phyloP scores from a whole-genome alignment of 345 rosid species.

The Chamaenerion angustifolium region DNA sequence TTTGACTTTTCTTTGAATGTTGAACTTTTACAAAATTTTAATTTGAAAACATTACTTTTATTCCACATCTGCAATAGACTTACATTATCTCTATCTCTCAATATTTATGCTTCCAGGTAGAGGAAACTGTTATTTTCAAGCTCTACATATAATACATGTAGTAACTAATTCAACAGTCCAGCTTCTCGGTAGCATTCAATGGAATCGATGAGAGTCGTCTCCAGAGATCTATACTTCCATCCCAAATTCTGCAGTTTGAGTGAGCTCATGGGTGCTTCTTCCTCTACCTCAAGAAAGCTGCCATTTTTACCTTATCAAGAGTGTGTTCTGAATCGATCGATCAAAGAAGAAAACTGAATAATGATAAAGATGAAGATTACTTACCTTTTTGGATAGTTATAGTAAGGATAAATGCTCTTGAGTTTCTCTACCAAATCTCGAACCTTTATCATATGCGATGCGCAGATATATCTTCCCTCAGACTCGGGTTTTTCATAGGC shows the following conservation, averaged over 20 bases:
- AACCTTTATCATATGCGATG: slow-evolving; percentile 16
- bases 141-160: no score
- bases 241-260: slow-evolving; percentile 6
- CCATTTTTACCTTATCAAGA: no score
- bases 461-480: slow-evolving; percentile 53
- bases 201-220: slow-evolving; percentile 7
- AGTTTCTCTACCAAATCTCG: slow-evolving; percentile 30
- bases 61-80: no score
- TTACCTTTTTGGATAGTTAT: slow-evolving; percentile 48
- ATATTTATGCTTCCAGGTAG: no score
- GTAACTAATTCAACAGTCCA: slow-evolving; percentile 2
- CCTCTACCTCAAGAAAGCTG: neutral
- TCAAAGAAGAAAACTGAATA: no score
- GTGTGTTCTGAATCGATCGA: no score
- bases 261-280: neutral
- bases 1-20: no score
- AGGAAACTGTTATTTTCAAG: no score
- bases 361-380: no score
- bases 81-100: no score
- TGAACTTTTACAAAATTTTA: no score
- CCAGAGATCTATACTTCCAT: slow-evolving; percentile 7
- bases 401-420: slow-evolving; percentile 34
- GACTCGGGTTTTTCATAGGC: slow-evolving; percentile 48
- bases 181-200: slow-evolving; percentile 4
- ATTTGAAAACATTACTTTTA: no score